phyloP scores from a whole-genome alignment of 1,284 basidiomycete genomes.

The Cryptococcus wingfieldii region DNA sequence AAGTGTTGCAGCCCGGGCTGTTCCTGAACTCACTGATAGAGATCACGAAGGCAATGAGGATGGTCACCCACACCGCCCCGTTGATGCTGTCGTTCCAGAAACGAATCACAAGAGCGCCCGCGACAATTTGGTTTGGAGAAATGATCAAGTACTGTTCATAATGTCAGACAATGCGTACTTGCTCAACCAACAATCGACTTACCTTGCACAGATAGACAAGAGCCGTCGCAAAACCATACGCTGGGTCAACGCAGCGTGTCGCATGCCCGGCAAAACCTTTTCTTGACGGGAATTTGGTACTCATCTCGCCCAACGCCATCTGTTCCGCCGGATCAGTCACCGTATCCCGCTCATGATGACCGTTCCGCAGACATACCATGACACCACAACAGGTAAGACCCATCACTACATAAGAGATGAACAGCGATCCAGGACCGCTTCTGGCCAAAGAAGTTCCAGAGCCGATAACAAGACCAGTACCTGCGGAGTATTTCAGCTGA shows the following conservation, averaged over 20 bases:
- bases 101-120: conserved; percentile 44
- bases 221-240: conserved; percentile 33
- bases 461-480: conserved; percentile 71
- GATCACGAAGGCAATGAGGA: conserved; percentile 43
- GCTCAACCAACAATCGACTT: conserved; percentile 29
- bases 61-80: conserved; percentile 44
- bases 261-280: conserved; percentile 48
- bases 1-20: too few species aligned
- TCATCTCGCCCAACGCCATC: conserved; percentile 50
- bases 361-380: conserved; percentile 17
- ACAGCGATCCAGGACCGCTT: conserved; percentile 51
- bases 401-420: conserved; percentile 51
- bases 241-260: conserved; percentile 50
- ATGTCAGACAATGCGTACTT: conserved; percentile 19
- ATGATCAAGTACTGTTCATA: conserved; percentile 44
- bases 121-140: conserved; percentile 49
- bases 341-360: not conserved
- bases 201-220: conserved; percentile 29
- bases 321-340: not conserved
- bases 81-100: conserved; percentile 37
- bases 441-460: conserved; percentile 49
- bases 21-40: conserved; percentile 28
- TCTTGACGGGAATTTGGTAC: conserved; percentile 49
- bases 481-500: conserved; percentile 1
- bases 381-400: conserved; percentile 39